Base-by-base conservation (phyloP, 768 basidiomycete genomes). In the Boletellus ananiceps region DNA sequence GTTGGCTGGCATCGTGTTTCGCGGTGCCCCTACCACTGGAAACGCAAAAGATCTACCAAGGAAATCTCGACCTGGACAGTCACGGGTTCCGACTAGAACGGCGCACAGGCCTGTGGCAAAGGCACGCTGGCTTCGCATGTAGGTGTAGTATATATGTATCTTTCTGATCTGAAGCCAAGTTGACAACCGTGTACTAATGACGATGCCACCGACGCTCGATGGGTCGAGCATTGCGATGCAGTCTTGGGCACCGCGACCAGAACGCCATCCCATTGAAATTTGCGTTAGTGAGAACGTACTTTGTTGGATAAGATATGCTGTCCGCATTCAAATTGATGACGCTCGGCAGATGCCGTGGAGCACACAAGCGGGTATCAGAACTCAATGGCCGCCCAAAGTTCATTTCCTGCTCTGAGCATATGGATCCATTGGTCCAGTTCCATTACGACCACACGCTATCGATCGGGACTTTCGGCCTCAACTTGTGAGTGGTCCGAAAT, bases 291-390 rank as follows among this genome's bases (percentile, higher is more conserved):
- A 25, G 23, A 25, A 25, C 23, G 23, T 29, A 6, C 29, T 9
- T 29, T 11, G 29, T 29, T 9, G 9, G 29, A 29, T 29, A 29
- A 9, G 29, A 29, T 29, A 29, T 19, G 19, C 29, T 11, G 8
- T 29, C 3, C 19, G 19, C 19, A 19, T 19, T 19, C 1, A 2
- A 19, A 19, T 19, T 25, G 2, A 25, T 7, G 19, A 4, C 3
- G 40, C 13, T 7, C 57, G 57, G 60, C 18, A 57, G 49, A 40
- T 52, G 51, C 61, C 60, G 54, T 16, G 38, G 40, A 14, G 33
- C 32, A 33, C 47, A 48, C 39, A 45, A 42, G n/a, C 33, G 8
- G 40, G 27, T 27, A 27, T 27, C 27, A 6, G 29, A 29, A 29
- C 11, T 29, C 29, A 29, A 29, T 29, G 29, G 27, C 27, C 27